Evolutionary conservation across 768 basidiomycete genomes (phyloP).

Genomic region (Agrocybe praecox): DNA sequence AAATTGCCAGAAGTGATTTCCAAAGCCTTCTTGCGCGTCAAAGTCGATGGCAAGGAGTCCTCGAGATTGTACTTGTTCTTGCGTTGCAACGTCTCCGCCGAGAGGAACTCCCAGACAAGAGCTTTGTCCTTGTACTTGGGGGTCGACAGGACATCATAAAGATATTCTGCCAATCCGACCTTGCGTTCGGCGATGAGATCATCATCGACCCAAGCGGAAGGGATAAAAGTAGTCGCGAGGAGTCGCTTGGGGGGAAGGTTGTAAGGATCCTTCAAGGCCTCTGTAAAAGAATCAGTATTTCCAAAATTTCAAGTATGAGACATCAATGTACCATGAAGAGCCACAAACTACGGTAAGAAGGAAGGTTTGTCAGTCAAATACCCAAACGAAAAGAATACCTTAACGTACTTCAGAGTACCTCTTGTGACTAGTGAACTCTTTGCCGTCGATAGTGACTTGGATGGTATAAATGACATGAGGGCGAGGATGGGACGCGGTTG

Average conservation of each 20-base stretch:
- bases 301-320: neutral
- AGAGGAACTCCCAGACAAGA: conserved; percentile 40
- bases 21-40: conserved; percentile 39
- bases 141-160: conserved; percentile 38
- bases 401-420: conserved; percentile 48
- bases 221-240: conserved; percentile 48
- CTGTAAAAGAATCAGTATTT: conserved; percentile 5
- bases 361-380: neutral
- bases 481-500: conserved; percentile 45
- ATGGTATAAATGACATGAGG: conserved; percentile 51
- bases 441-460: conserved; percentile 36
- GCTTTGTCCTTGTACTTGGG: conserved; percentile 35
- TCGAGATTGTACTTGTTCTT: conserved; percentile 39
- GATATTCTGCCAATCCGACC: conserved; percentile 44
- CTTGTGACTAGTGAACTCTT: conserved; percentile 28
- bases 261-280: conserved; percentile 39
- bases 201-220: conserved; percentile 57
- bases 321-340: conserved; percentile 36
- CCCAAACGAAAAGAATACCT: neutral
- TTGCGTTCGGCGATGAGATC: conserved; percentile 54
- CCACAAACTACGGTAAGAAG: conserved; percentile 26
- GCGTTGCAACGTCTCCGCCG: conserved; percentile 21
- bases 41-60: conserved; percentile 49
- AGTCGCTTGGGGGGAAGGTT: conserved; percentile 54
- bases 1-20: conserved; percentile 16